A percentile compares a stretch with the other conserved stretches of the same genome.
Conservation (phyloP, 352 stramenopile genomes). For the Bremia lactucae region DNA sequence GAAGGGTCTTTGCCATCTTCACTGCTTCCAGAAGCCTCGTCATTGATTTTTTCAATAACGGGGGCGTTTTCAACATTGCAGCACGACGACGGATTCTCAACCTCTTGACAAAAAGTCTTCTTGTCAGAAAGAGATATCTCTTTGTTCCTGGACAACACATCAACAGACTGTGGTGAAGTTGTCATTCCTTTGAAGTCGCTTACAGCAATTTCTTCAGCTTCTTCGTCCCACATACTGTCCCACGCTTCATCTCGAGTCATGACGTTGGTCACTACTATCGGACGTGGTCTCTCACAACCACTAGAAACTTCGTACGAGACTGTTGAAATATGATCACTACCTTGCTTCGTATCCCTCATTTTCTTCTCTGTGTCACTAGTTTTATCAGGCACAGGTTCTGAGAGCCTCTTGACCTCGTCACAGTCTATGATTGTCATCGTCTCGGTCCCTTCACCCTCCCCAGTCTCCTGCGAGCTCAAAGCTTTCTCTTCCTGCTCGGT, state of each 20-base stretch:
- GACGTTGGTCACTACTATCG: conserved; percentile 13
- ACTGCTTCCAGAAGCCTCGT: conserved; percentile 21
- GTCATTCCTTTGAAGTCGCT: conserved; percentile 10
- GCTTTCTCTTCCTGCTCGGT: no score
- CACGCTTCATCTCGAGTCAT: conserved; percentile 70
- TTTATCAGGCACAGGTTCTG: background rate
- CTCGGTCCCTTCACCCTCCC: no score
- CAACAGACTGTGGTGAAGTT: conserved; percentile 15
- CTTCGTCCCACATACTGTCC: conserved; percentile 66
- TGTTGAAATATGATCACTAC: background rate
- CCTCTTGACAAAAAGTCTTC: background rate
- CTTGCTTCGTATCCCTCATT: background rate
- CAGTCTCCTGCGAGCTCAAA: no score
- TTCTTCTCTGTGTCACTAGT: conserved; percentile 1
- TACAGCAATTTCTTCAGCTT: conserved; percentile 32
- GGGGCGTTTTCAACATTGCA: background rate
- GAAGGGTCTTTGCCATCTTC: conserved; percentile 26
- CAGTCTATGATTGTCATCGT: no score
- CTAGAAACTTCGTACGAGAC: no score
- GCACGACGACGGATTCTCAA: background rate
- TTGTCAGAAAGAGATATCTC: background rate
- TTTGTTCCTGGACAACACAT: no score
- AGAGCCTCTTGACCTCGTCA: conserved; percentile 6
- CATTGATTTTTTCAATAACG: conserved; percentile 12
- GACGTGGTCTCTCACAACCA: background rate